These are phyloP conservation scores for Russula griseocarnosa DNA, from an alignment of 768 basidiomycete genomes.

Conservation along the genomic window DNA sequence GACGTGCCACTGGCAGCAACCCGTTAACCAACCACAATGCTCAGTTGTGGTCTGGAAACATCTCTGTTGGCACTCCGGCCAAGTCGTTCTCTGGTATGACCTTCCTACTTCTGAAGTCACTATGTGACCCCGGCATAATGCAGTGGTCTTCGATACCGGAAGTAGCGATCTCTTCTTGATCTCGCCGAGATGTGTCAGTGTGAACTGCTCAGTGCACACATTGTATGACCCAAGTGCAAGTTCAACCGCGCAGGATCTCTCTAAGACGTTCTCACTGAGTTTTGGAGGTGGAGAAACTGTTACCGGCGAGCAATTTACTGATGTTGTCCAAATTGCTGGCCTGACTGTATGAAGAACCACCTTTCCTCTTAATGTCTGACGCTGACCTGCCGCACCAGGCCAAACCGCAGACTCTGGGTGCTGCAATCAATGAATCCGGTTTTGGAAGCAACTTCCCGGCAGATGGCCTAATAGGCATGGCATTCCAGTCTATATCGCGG, in stretches of 20 bases:
- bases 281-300: conserved; percentile 42
- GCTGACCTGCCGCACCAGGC: too few species aligned
- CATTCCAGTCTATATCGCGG: background rate
- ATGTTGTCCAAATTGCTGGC: conserved; percentile 42
- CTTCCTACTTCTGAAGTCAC: conserved; percentile 29
- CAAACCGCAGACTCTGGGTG: background rate
- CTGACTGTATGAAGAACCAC: conserved; percentile 15
- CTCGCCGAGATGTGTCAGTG: conserved; percentile 30
- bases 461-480: background rate
- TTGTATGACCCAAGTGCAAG: conserved; percentile 6
- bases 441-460: too few species aligned
- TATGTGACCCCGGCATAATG: conserved; percentile 32
- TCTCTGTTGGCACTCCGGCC: conserved; percentile 16
- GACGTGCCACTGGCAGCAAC: too few species aligned
- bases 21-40: background rate
- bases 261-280: conserved; percentile 33
- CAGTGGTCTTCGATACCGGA: conserved; percentile 42
- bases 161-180: conserved; percentile 38
- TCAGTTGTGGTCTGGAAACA: background rate
- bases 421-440: background rate
- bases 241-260: conserved; percentile 29
- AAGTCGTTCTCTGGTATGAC: conserved; percentile 7
- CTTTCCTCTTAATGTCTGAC: too few species aligned
- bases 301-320: conserved; percentile 41
- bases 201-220: conserved; percentile 32